These are phyloP conservation scores for Fusarium sp. DNA, from an alignment of 2,329 filamentous ascomycete species.

Conservation along the genomic window DNA sequence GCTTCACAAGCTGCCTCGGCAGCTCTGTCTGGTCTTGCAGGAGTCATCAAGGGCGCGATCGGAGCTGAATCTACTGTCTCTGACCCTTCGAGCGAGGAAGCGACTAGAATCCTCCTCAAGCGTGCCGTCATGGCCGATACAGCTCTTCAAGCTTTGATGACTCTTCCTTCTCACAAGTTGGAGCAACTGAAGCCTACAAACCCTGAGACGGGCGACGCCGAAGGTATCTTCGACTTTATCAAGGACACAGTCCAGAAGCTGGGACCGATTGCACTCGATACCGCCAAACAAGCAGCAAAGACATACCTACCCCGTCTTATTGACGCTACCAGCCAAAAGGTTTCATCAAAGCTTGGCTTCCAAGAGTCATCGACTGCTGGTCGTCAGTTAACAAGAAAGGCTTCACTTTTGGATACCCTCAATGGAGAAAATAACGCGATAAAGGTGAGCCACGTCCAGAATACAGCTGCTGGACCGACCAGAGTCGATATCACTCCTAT, in stretches of 20 bases:
- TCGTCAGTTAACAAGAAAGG: background rate
- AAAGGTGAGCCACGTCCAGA: conserved; percentile 11
- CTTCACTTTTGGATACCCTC: conserved; percentile 8
- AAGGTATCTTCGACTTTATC: conserved; percentile 17
- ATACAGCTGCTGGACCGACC: background rate
- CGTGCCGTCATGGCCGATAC: conserved; percentile 30
- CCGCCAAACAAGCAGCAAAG: background rate
- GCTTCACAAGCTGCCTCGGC: background rate
- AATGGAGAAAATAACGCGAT: background rate
- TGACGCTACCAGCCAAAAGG: background rate
- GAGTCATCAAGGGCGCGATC: background rate
- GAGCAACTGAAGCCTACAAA: background rate
- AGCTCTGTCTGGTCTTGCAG: too few relatives aligned
- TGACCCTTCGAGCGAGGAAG: background rate
- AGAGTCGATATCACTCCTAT: conserved; percentile 5
- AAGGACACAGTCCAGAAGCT: conserved; percentile 4
- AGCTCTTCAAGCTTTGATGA: conserved; percentile 23
- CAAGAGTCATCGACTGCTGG: background rate
- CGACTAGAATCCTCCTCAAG: conserved; percentile 18
- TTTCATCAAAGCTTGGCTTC: conserved; percentile 1
- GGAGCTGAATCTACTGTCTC: background rate
- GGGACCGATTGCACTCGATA: conserved; percentile 9
- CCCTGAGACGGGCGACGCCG: background rate
- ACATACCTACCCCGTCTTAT: background rate
- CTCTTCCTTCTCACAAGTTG: conserved; percentile 8